Base-by-base conservation (phyloP, 1,284 basidiomycete species). In the Cutaneotrichosporon sp. region DNA sequence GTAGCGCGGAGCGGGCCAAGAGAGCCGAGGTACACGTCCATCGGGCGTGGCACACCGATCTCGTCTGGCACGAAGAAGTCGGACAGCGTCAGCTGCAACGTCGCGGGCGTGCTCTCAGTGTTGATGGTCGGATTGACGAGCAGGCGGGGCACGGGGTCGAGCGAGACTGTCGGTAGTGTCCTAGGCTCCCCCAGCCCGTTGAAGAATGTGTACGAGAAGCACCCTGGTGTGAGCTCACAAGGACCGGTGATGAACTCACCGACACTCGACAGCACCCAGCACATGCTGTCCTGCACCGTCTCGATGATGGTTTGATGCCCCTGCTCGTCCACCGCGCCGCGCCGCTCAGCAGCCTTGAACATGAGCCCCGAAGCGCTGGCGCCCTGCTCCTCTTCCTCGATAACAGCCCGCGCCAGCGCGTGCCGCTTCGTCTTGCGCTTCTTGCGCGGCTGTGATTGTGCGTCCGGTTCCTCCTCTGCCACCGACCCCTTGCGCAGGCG, bases 211-310 rank as follows among this genome's bases (percentile, higher is more conserved):
- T 71, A 72, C 0, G 73, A 69, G 56, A 75, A 76, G 54, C 62
- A 70, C 33, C 64, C 72, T 73, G 53, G 25, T 4, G 49, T 65
- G 24, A 65, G 64, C 33, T 14, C 5, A n/a, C 3, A n/a, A 29
- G 14, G 18, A 10, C 16, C 20, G 16, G 11, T n/a, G 2, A 10
- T 1, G 27, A 85, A 9, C 92, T 80, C 80, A 94, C 92, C 92
- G 58, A 97, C 94, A 54, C 94, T 91, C 64, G 94, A 91, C 67
- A 97, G 93, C 10, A 92, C 93, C 94, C 94, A 97, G 72, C 91
- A 92, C 62, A 95, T 84, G 80, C 91, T 93, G 74, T 97, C 94
- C 72, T 95, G 92, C 14, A 97, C 91, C 76, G 57, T 65, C 25
- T 76, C 74, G 7, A 53, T 33, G 33, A 71, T 64, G 0, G 45